Evolutionary conservation across 2,329 filamentous ascomycete genomes (phyloP).

Genomic region (Aspergillus bombycis): DNA sequence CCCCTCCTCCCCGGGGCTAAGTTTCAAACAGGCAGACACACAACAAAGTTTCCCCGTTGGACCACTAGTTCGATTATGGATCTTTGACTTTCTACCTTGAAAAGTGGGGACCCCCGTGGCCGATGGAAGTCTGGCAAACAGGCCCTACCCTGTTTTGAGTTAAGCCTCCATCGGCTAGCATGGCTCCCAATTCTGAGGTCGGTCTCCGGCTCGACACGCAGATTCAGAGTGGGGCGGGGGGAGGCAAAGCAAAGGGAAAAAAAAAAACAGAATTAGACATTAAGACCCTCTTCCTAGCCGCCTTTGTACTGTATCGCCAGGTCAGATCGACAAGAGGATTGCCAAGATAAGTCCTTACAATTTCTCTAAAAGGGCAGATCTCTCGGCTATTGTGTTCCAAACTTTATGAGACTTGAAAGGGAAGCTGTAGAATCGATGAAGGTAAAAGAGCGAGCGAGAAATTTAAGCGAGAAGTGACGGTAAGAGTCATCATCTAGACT

Average conservation of each 20-base stretch:
- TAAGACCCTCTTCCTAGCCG: neutral
- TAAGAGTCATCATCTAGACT: neutral
- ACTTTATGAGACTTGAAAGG: neutral
- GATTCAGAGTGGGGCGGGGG: neutral
- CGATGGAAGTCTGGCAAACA: slow-evolving; percentile 11
- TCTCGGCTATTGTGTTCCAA: neutral
- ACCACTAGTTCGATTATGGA: slow-evolving; percentile 1
- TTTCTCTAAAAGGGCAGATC: slow-evolving; percentile 19
- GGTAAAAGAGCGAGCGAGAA: neutral
- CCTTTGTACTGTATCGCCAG: slow-evolving; percentile 2
- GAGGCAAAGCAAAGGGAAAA: slow-evolving; percentile 1
- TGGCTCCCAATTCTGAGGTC: slow-evolving; percentile 8
- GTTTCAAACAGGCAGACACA: slow-evolving; percentile 9
- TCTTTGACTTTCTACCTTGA: slow-evolving; percentile 6
- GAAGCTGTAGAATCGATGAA: neutral
- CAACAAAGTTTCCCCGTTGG: slow-evolving; percentile 5
- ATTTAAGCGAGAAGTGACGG: neutral
- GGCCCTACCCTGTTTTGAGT: slow-evolving; percentile 10
- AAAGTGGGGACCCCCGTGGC: slow-evolving; percentile 11
- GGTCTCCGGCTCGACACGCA: slow-evolving; percentile 9
- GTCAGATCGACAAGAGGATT: slow-evolving; percentile 19
- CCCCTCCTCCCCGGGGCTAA: neutral
- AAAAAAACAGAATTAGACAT: neutral
- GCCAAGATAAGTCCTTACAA: slow-evolving; percentile 18
- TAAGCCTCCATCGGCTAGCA: slow-evolving; percentile 9